These are phyloP conservation scores for Candida succiphila DNA, from an alignment of 805 yeast genomes.

Conservation along the genomic window DNA sequence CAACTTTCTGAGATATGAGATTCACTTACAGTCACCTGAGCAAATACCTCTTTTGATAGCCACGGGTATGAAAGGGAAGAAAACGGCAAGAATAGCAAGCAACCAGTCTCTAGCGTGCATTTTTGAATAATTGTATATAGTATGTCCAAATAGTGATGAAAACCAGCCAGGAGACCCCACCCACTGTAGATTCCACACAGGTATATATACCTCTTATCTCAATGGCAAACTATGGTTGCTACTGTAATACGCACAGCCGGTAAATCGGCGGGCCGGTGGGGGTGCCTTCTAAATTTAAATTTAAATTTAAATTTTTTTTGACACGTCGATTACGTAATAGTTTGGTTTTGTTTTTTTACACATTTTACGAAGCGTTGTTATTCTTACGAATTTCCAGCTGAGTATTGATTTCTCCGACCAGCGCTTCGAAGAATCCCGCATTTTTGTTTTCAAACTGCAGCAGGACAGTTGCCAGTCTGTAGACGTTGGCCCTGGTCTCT, in stretches of 20 bases:
- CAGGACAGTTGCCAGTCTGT: conserved; percentile 29
- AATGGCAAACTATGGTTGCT: too few relatives aligned
- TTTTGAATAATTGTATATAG: background rate
- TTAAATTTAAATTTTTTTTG: too few relatives aligned
- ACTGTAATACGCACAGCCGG: too few relatives aligned
- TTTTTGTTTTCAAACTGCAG: conserved; percentile 35
- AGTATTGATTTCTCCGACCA: too few relatives aligned
- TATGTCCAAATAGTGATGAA: background rate
- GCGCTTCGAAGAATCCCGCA: conserved; percentile 57
- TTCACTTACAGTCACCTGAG: conserved; percentile 39
- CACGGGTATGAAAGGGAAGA: conserved; percentile 68
- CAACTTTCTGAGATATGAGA: background rate
- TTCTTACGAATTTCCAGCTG: too few relatives aligned
- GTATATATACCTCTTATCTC: too few relatives aligned
- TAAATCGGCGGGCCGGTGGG: too few relatives aligned
- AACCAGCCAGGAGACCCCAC: background rate
- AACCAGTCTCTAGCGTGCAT: conserved; percentile 40
- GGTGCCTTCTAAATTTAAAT: too few relatives aligned
- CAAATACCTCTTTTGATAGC: conserved; percentile 54
- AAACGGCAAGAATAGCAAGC: conserved; percentile 54
- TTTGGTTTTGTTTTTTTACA: too few relatives aligned
- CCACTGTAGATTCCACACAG: too few relatives aligned
- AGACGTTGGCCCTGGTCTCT: conserved; percentile 36
- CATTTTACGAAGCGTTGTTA: too few relatives aligned
- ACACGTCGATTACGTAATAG: too few relatives aligned